Evolutionary conservation across 306 rosid species (phyloP).

Genomic region (Dryas drummondii): DNA sequence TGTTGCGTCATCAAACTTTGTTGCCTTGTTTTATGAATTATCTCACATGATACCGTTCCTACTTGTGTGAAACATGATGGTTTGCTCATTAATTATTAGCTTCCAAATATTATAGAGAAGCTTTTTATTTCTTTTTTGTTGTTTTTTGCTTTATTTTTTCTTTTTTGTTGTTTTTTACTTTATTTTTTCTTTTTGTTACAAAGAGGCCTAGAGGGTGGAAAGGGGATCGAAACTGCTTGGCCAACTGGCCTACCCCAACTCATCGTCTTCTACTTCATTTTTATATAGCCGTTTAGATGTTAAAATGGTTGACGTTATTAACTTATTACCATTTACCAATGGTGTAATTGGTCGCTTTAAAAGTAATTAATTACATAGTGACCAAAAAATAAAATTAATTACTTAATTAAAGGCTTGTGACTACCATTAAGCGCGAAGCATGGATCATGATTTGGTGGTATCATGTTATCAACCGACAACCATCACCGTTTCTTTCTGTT

Average conservation of each 20-base stretch:
- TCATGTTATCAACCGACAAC: no score
- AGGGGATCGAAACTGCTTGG: no score
- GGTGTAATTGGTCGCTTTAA: neutral
- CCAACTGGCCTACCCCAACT: no score
- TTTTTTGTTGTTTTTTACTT: neutral
- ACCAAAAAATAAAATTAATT: no score
- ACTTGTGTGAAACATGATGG: neutral
- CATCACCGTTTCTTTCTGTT: neutral
- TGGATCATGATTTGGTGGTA: no score
- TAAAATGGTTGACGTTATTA: no score
- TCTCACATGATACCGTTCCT: neutral
- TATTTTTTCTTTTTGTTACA: neutral
- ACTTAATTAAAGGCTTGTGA: no score
- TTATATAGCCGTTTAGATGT: no score
- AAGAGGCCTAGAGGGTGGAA: no score
- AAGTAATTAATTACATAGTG: neutral
- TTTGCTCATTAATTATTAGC: slow-evolving; percentile 8
- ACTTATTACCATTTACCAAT: no score
- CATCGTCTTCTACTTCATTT: no score
- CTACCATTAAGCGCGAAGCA: no score
- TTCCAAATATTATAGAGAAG: neutral
- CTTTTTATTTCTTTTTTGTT: neutral
- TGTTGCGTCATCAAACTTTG: neutral
- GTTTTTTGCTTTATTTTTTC: neutral
- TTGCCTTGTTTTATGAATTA: neutral